Conservation (phyloP, 805 yeast species). For the Candida methanosorbosa region DNA sequence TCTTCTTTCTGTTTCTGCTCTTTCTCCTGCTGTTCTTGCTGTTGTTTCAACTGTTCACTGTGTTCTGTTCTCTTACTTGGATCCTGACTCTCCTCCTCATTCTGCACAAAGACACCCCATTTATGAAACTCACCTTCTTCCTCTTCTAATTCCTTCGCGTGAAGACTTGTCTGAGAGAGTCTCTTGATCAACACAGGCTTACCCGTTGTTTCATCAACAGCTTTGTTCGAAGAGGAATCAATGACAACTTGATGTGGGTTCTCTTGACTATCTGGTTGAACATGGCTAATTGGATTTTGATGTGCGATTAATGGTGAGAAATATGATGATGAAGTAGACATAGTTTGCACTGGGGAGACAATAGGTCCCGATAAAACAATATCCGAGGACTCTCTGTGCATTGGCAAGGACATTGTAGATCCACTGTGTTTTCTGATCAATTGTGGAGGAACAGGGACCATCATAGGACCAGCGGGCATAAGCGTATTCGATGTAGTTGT, state of each 20-base stretch:
- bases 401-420: slow-evolving; percentile 17
- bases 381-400: slow-evolving; percentile 42
- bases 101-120: slow-evolving; percentile 75
- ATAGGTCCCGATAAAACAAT: slow-evolving; percentile 46
- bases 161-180: slow-evolving; percentile 52
- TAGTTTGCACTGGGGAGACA: slow-evolving; percentile 32
- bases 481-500: background rate
- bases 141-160: slow-evolving; percentile 71
- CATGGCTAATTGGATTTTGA: background rate
- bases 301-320: slow-evolving; percentile 9
- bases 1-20: slow-evolving; percentile 1
- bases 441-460: slow-evolving; percentile 13
- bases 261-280: background rate
- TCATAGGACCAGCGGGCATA: background rate
- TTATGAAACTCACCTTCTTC: slow-evolving; percentile 92
- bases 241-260: slow-evolving; percentile 65
- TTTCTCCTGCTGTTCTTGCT: background rate
- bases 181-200: slow-evolving; percentile 60
- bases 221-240: slow-evolving; percentile 48
- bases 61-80: slow-evolving; percentile 1
- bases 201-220: slow-evolving; percentile 65
- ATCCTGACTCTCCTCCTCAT: slow-evolving; percentile 26
- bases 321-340: slow-evolving; percentile 8
- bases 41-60: background rate
- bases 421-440: slow-evolving; percentile 19